A percentile compares a stretch with the other conserved stretches of the same genome.
Conservation (phyloP, 2,329 filamentous ascomycete species). For the Aspergillus brasiliensis region DNA sequence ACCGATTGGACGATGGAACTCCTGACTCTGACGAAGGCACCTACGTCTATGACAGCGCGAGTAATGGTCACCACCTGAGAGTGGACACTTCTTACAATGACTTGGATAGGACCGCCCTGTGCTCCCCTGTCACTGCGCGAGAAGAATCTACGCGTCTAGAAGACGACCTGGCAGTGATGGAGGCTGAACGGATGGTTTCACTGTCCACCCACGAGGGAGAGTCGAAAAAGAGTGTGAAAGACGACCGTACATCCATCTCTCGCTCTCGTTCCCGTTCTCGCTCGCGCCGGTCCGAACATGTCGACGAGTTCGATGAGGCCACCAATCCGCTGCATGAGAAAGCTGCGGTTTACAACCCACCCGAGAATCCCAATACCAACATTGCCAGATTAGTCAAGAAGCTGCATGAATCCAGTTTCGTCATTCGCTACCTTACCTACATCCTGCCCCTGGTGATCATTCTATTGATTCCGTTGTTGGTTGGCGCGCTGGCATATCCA, state of each 20-base stretch:
- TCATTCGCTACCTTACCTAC: conserved; percentile 72
- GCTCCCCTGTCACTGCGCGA: conserved; percentile 58
- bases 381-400: conserved; percentile 67
- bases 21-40: conserved; percentile 36
- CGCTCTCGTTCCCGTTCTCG: conserved; percentile 57
- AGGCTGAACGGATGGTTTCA: conserved; percentile 64
- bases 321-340: conserved; percentile 71
- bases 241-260: conserved; percentile 50
- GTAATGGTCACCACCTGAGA: conserved; percentile 19
- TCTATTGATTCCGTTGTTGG: conserved; percentile 67
- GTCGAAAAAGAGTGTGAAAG: conserved; percentile 33
- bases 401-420: conserved; percentile 65
- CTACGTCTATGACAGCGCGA: conserved; percentile 28
- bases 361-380: conserved; percentile 62
- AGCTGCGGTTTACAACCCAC: conserved; percentile 65
- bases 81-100: conserved; percentile 32
- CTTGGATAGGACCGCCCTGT: conserved; percentile 19
- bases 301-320: conserved; percentile 68
- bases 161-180: conserved; percentile 67
- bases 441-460: conserved; percentile 66
- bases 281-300: conserved; percentile 56
- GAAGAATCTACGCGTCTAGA: conserved; percentile 64
- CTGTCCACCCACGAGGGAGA: conserved; percentile 37
- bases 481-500: conserved; percentile 64
- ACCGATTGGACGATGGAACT: conserved; percentile 27